These are phyloP conservation scores for Bipolaris cookei DNA, from an alignment of 2,329 filamentous ascomycete species.

Conservation along the genomic window DNA sequence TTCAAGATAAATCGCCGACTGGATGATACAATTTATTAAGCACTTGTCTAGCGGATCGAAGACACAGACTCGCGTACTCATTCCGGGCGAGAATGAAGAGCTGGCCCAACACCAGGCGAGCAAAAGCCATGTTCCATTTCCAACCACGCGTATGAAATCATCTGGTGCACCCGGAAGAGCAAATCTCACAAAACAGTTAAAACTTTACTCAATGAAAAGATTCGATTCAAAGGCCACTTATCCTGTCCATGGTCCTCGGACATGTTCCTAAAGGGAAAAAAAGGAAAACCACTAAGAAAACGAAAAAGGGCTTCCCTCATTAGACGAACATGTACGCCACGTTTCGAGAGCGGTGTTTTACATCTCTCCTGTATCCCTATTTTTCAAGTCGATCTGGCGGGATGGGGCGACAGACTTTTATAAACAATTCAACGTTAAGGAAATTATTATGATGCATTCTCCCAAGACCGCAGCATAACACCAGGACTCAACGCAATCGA, in stretches of 20 bases:
- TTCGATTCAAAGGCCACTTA: not conserved
- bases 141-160: no score
- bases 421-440: not conserved
- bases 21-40: no score
- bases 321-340: not conserved
- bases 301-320: not conserved
- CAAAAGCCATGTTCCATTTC: no score
- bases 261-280: not conserved
- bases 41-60: no score
- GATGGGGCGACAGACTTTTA: not conserved
- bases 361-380: not conserved
- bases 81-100: no score
- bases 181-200: no score
- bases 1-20: no score
- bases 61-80: no score
- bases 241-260: not conserved
- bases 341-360: not conserved
- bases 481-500: no score
- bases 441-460: not conserved
- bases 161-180: no score
- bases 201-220: not conserved
- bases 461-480: no score
- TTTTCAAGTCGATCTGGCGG: not conserved
- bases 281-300: not conserved
- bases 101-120: no score